A percentile compares a stretch with the other conserved stretches of the same genome.
Conservation (phyloP, 768 basidiomycete species). For the Daedalea quercina region DNA sequence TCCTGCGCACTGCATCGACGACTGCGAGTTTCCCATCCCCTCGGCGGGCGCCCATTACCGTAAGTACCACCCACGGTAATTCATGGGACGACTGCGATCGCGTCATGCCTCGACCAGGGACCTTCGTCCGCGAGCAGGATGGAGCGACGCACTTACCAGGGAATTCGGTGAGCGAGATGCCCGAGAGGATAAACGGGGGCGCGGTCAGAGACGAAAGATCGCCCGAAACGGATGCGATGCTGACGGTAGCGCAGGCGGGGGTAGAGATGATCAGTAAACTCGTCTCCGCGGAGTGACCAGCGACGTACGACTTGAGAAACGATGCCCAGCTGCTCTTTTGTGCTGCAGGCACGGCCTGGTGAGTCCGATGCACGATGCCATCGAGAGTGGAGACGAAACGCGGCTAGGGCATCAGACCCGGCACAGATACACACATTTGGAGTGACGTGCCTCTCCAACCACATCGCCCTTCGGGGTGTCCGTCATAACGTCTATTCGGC, state of each 20-base stretch:
- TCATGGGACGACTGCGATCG: background rate
- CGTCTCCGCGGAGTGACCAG: constrained; percentile 2
- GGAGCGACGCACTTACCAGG: constrained; percentile 49
- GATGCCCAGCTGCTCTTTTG: constrained; percentile 86
- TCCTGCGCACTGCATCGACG: too few species aligned
- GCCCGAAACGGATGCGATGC: constrained; percentile 82
- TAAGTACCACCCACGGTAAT: too few species aligned
- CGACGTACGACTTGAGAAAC: constrained; percentile 82
- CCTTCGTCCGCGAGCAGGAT: background rate
- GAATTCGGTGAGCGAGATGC: constrained; percentile 87
- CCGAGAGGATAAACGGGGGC: constrained; percentile 88
- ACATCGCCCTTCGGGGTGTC: constrained; percentile 2
- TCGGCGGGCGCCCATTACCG: too few species aligned
- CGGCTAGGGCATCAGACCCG: constrained; percentile 1
- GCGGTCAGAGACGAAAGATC: constrained; percentile 83
- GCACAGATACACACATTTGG: constrained; percentile 2
- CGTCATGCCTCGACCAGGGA: background rate
- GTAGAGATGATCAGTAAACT: background rate
- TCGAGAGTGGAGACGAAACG: background rate
- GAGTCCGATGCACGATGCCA: background rate
- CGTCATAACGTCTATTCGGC: background rate
- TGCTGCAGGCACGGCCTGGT: constrained; percentile 66
- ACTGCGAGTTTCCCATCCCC: too few species aligned
- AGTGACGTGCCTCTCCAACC: constrained; percentile 8
- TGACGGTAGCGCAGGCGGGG: constrained; percentile 26